Percentiles rank a stretch among this genome's conserved stretches.
These are phyloP conservation scores for Combretum micranthum DNA, from an alignment of 345 rosid genomes.

Conservation along the genomic window DNA sequence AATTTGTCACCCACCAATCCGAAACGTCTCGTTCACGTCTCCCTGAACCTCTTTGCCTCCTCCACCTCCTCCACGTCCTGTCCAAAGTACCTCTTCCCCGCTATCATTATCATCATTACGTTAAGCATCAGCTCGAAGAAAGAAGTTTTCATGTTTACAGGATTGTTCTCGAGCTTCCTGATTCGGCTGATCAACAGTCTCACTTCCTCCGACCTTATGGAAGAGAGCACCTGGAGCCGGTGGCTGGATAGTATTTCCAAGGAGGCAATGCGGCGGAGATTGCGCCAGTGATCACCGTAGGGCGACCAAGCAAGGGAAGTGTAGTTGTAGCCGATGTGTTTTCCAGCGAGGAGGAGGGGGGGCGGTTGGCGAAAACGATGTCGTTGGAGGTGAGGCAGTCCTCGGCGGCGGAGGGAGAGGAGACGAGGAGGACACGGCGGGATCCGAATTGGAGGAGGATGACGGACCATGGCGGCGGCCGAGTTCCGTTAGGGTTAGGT, in stretches of 20 bases:
- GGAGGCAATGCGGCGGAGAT: slow-evolving; percentile 26
- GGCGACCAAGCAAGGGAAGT: slow-evolving; percentile 26
- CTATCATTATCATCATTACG: slow-evolving; percentile 40
- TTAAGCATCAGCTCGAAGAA: slow-evolving; percentile 35
- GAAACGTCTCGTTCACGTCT: slow-evolving; percentile 24
- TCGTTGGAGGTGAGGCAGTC: slow-evolving; percentile 38
- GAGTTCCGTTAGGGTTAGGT: slow-evolving; percentile 19
- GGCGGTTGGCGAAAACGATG: slow-evolving; percentile 28
- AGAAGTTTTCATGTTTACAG: slow-evolving; percentile 23
- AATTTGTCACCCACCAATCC: slow-evolving; percentile 22
- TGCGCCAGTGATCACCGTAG: slow-evolving; percentile 35
- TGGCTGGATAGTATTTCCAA: slow-evolving; percentile 24
- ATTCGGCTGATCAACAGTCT: slow-evolving; percentile 6
- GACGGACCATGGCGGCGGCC: slow-evolving; percentile 18
- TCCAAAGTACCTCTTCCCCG: slow-evolving; percentile 32
- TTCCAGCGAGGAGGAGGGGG: slow-evolving; percentile 21
- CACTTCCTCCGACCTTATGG: slow-evolving; percentile 22
- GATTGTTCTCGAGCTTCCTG: background rate
- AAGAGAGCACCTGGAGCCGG: slow-evolving; percentile 15
- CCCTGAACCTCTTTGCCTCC: slow-evolving; percentile 30
- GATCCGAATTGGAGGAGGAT: slow-evolving; percentile 28
- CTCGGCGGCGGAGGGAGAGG: slow-evolving; percentile 29
- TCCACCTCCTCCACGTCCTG: slow-evolving; percentile 23
- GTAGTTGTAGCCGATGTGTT: slow-evolving; percentile 25
- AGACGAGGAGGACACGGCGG: slow-evolving; percentile 25